Evolutionary conservation across 345 rosid species (phyloP), one percentile per base, ranked within the genome.

Genomic region (Sisymbrium irio): DNA sequence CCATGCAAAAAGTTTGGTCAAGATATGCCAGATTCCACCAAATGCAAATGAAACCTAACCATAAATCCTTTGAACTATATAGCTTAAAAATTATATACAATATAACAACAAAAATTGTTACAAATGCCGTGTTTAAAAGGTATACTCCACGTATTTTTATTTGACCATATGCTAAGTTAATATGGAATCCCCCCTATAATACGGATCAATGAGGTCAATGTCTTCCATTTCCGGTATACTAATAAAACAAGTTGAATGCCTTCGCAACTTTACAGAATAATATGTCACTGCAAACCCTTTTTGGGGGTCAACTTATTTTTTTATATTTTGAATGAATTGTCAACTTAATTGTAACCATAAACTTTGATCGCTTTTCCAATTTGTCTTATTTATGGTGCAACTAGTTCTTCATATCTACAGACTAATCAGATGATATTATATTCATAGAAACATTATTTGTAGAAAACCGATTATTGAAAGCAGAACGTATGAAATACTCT

Each of bases 1-100:
- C 32, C 47, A 73, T 65, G 77, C 77, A 65, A 56, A 14, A 45
- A 64, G 77, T 73, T 73, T 25, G 76, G 77, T 45, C 15, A 44
- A 44, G 20, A 25, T 35, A 65, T 57, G 71, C 65, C 65, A 45
- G 13, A 65, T 57, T 73, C 65, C 22, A 73, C 77, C 77, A 36
- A 73, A 73, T 73, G 42, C 72, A 56, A 45, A 73, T 56, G 59
- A 65, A 56, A 46, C 33, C 49, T 13, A 61, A 9, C 59, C 28
- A 62, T 13, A 40, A 46, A 28, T 28, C 4, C 35, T 18, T 71
- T 65, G 30, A 27, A 4, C 12, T 35, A 46, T 35, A 46, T 14
- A 17, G 3, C 40, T 47, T 49, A 35, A 32, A 33, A 14, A 18
- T 27, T 6, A 18, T 39, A 62, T 42, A 62, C 69, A 32, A 7